phyloP scores from a whole-genome alignment of 805 yeast genomes.

The Candida ovalis region DNA sequence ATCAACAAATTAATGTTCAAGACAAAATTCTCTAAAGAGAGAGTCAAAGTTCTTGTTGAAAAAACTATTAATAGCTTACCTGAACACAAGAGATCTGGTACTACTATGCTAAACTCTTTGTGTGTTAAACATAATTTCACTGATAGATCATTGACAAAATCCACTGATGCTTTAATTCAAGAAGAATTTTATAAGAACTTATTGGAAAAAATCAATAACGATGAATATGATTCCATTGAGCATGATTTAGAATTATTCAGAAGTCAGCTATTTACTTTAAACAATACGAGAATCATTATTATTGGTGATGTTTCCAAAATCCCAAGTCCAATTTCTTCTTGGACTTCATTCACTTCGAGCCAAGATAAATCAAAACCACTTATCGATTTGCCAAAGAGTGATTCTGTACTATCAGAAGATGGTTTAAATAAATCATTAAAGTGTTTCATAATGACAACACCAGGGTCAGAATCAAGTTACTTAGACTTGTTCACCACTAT shows the following conservation, averaged over 20 bases:
- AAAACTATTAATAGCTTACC: slow-evolving; percentile 57
- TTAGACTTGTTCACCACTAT: slow-evolving; percentile 56
- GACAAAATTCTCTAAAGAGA: slow-evolving; percentile 65
- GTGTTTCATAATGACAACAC: slow-evolving; percentile 66
- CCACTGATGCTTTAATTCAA: slow-evolving; percentile 60
- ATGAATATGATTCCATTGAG: slow-evolving; percentile 45
- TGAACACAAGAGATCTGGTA: slow-evolving; percentile 61
- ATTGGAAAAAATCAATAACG: slow-evolving; percentile 48
- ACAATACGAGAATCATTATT: slow-evolving; percentile 64
- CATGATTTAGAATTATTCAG: slow-evolving; percentile 50
- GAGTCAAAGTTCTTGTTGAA: slow-evolving; percentile 65
- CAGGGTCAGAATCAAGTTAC: slow-evolving; percentile 82
- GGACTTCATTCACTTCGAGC: slow-evolving; percentile 40
- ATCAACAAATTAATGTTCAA: slow-evolving; percentile 58
- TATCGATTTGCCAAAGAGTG: slow-evolving; percentile 47
- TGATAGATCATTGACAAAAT: slow-evolving; percentile 58
- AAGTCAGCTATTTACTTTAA: slow-evolving; percentile 46
- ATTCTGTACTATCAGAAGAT: slow-evolving; percentile 47
- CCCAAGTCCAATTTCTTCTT: slow-evolving; percentile 52
- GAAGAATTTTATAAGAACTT: slow-evolving; percentile 54
- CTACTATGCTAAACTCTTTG: slow-evolving; percentile 62
- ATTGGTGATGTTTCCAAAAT: slow-evolving; percentile 62
- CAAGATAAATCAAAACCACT: slow-evolving; percentile 2
- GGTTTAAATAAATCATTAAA: slow-evolving; percentile 50
- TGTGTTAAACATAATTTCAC: slow-evolving; percentile 42